A percentile compares a stretch with the other conserved stretches of the same genome.
Conservation (phyloP, 148 eudicot species). For the Salicornia ramosissima region DNA sequence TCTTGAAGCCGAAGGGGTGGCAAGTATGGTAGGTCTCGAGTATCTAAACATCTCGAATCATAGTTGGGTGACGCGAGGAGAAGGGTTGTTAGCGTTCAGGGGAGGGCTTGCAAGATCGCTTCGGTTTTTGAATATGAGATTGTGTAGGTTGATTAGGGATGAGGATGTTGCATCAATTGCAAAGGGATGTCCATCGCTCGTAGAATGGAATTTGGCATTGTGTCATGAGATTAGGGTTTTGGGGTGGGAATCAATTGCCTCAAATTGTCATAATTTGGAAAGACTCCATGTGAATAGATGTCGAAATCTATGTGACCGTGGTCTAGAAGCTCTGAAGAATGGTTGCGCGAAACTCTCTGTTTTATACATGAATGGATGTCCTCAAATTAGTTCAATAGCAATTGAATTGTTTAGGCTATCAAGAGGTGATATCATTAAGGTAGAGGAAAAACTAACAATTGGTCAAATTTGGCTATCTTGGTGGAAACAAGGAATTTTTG, state of each 20-base stretch:
- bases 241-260: conserved; percentile 63
- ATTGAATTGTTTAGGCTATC: conserved; percentile 40
- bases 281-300: conserved; percentile 58
- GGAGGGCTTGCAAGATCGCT: conserved; percentile 39
- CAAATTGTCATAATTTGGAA: conserved; percentile 47
- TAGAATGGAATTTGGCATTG: conserved; percentile 62
- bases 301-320: conserved; percentile 46
- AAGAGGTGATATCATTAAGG: conserved; percentile 40
- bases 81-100: conserved; percentile 46
- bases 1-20: conserved; percentile 46
- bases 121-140: conserved; percentile 40
- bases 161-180: conserved; percentile 44
- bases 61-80: conserved; percentile 30
- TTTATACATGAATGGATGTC: conserved; percentile 46
- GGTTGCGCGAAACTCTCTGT: conserved; percentile 48
- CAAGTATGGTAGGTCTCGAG: conserved; percentile 34
- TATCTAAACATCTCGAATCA: conserved; percentile 35
- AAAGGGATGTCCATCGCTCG: conserved; percentile 51
- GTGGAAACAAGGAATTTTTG: conserved; percentile 15
- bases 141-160: conserved; percentile 48
- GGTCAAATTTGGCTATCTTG: conserved; percentile 34
- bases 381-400: conserved; percentile 29
- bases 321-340: conserved; percentile 42
- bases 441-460: conserved; percentile 44
- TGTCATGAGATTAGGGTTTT: conserved; percentile 44